Evolutionary conservation across 371 early-diverging fungal species (phyloP), one percentile per base, ranked within the genome.

Genomic region (Actinomortierella wolfii): DNA sequence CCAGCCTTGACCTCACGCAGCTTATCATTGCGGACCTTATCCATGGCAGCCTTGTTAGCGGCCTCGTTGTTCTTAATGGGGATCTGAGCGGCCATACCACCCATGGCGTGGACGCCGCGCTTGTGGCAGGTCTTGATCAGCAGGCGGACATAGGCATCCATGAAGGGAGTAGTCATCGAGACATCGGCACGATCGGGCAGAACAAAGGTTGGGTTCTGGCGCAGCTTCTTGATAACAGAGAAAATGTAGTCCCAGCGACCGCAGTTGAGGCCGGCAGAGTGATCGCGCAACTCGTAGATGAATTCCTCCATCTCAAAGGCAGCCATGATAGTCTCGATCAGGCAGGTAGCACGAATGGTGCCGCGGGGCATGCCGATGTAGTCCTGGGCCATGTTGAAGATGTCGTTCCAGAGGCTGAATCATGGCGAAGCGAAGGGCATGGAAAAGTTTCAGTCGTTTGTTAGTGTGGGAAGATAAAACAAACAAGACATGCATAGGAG

Each of bases 201-300:
- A 39, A 94, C 85, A 76, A 86, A 94, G 54, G 87, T 79, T 51
- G 92, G 87, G 76, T 94, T 79, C 74, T 89, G 84, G 54, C 96
- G 89, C 86, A 97, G 88, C 82, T 94, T 92, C 83, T 97, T 97
- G 84, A 97, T 97, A 66, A 92, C 88, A 15, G 92, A 92, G 79
- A 97, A 97, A 79, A 97, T 97, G 84, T 97, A 96, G 81, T 97
- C 97, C 97, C 97, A 97, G 49, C 97, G 89, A 56, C 97, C 97
- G 79, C 97, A 97, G 92, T 97, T 97, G 54, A 97, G 86, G 6
- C 97, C 97, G 34, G 95, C 84, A 20, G 96, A 96, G 84, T 97
- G 97, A 28, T 96, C 91, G 67, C 96, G 91, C 61, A 97, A 81
- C 83, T 97, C 97, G 71, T 93, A 97, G 76, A 97, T 96, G 73